These are phyloP conservation scores for Fusarium sp. DNA, from an alignment of 2,329 filamentous ascomycete species.

Conservation along the genomic window DNA sequence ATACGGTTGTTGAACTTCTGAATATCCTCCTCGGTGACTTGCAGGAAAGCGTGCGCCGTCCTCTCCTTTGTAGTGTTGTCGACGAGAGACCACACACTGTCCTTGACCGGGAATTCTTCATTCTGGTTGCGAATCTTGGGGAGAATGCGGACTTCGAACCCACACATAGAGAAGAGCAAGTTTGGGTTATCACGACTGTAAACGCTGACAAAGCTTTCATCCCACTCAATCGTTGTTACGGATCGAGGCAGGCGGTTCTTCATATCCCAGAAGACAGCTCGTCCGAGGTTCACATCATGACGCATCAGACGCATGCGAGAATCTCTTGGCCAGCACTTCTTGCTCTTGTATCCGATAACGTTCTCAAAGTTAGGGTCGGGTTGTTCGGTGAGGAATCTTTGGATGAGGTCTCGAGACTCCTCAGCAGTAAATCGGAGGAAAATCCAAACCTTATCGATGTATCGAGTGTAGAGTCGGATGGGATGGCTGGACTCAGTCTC, in stretches of 20 bases:
- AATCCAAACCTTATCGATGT: conserved; percentile 99
- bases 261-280: conserved; percentile 98
- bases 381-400: conserved; percentile 97
- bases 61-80: conserved; percentile 97
- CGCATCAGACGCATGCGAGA: conserved; percentile 98
- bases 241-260: conserved; percentile 96
- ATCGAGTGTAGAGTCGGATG: conserved; percentile 96
- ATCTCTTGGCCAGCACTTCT: conserved; percentile 99
- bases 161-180: conserved; percentile 95
- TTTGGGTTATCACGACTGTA: conserved; percentile 99
- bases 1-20: conserved; percentile 99
- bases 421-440: conserved; percentile 94
- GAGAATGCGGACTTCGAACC: conserved; percentile 95
- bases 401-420: conserved; percentile 94
- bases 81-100: conserved; percentile 97
- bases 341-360: conserved; percentile 98
- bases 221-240: conserved; percentile 98
- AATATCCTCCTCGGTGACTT: conserved; percentile 97
- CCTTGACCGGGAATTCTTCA: conserved; percentile 96
- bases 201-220: conserved; percentile 97
- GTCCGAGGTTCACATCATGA: conserved; percentile 96
- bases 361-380: conserved; percentile 99
- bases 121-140: conserved; percentile 95
- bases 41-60: conserved; percentile 95
- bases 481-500: conserved; percentile 93